Evolutionary conservation across 495 filamentous ascomycete species (phyloP).

Genomic region (Neurospora pannonica): DNA sequence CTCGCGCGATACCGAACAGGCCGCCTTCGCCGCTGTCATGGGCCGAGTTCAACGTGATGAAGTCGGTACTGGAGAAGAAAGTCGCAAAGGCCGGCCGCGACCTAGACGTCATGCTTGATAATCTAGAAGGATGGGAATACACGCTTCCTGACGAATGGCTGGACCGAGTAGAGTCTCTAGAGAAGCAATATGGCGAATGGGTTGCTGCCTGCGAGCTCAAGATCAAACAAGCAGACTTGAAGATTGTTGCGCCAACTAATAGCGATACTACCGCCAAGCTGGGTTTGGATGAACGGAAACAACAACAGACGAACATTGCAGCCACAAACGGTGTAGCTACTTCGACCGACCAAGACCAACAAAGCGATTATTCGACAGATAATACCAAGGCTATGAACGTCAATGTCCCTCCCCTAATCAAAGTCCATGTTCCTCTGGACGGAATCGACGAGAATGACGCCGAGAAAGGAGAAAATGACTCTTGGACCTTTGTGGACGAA

Average conservation of each 20-base stretch:
- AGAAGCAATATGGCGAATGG: conserved; percentile 76
- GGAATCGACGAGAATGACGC: neutral
- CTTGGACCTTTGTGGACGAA: neutral
- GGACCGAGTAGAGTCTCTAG: conserved; percentile 69
- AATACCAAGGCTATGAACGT: neutral
- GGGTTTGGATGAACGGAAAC: neutral
- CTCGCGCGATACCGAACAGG: conserved; percentile 4
- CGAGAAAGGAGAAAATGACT: neutral
- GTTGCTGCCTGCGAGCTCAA: conserved; percentile 36
- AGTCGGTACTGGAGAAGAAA: conserved; percentile 53
- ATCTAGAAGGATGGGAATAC: conserved; percentile 72
- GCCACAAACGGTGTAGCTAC: neutral
- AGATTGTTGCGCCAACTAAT: conserved; percentile 2
- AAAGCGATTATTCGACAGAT: neutral
- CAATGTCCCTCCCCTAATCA: neutral
- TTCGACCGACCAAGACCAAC: neutral
- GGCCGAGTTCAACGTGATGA: conserved; percentile 52
- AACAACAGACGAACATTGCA: neutral
- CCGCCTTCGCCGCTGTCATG: conserved; percentile 28
- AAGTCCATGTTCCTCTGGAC: neutral
- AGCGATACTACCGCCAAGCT: neutral
- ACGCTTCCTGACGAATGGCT: conserved; percentile 82
- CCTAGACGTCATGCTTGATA: conserved; percentile 76
- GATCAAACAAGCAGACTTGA: conserved; percentile 26
- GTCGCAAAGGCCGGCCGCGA: conserved; percentile 60